Evolutionary conservation across 768 basidiomycete genomes (phyloP), one percentile per base, ranked within the genome.

Genomic region (Amanita exitialis): DNA sequence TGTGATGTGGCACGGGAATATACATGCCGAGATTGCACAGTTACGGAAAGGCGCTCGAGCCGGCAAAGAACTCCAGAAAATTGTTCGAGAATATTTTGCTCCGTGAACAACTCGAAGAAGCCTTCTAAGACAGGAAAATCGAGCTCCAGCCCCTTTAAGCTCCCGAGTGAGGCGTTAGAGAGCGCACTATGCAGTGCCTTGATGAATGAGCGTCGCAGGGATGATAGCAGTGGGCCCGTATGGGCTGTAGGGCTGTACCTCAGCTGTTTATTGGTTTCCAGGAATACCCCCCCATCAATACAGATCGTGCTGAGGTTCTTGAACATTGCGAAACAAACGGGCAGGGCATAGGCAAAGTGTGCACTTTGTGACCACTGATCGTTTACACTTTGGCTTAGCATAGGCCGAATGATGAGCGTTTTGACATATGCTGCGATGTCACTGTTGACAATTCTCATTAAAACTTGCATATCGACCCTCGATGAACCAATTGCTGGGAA

Each of bases 391-490:
- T 4, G 2, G 36, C 25, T 39, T 21, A 48, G n/a, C 36, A 37
- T 35, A 8, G 47, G 47, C 3, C 47, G 34, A 20, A 48, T 48
- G 7, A 48, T 23, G 23, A 48, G 27, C 36, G 36, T 48, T 25
- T 28, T 35, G 47, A 48, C 47, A 27, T 48, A n/a, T 25, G 36
- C 25, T 7, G 47, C 47, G 2, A 48, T 36, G 21, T 28, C 35
- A 16, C 47, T 48, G 36, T 48, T 48, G 13, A 48, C 25, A 27
- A 48, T 48, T 15, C 36, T 38, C 47, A 48, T 48, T 8, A 48
- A 23, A 27, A 21, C 23, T 36, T 48, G 47, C 23, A 48, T 38
- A 36, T 48, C 47, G 21, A 25, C 36, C 23, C 23, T 27, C 21
- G 23, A 13, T 3, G 47, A 36, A 15, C 36, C 12, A 4, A 27